These are phyloP conservation scores for Phoma sp. DNA, from an alignment of 2,329 filamentous ascomycete genomes.

Conservation along the genomic window DNA sequence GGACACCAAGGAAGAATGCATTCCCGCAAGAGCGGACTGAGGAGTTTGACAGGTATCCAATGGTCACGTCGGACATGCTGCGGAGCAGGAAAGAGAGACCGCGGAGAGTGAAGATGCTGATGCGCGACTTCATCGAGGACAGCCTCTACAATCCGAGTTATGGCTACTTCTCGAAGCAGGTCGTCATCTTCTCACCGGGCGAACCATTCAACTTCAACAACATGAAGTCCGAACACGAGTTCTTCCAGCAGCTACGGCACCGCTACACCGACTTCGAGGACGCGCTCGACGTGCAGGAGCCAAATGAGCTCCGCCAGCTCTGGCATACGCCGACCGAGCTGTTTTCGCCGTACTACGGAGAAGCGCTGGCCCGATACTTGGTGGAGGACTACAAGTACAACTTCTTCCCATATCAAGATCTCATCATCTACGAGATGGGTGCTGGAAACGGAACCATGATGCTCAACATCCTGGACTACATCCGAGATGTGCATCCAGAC, in stretches of 20 bases:
- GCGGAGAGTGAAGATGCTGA: slow-evolving; percentile 91
- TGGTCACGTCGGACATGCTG: slow-evolving; percentile 83
- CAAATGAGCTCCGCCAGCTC: slow-evolving; percentile 82
- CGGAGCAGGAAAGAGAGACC: slow-evolving; percentile 77
- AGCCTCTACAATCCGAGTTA: slow-evolving; percentile 94
- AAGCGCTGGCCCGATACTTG: slow-evolving; percentile 95
- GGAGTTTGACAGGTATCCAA: slow-evolving; percentile 82
- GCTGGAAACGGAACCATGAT: slow-evolving; percentile 97
- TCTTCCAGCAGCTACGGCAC: slow-evolving; percentile 76
- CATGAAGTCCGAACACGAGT: slow-evolving; percentile 84
- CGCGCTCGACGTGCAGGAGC: slow-evolving; percentile 74
- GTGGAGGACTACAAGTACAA: slow-evolving; percentile 95
- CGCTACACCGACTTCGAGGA: slow-evolving; percentile 94
- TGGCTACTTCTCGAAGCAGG: slow-evolving; percentile 95
- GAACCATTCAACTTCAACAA: slow-evolving; percentile 87
- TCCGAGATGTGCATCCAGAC: slow-evolving; percentile 84
- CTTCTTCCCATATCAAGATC: slow-evolving; percentile 92
- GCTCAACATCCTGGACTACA: slow-evolving; percentile 97
- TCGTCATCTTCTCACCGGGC: slow-evolving; percentile 92
- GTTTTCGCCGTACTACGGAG: slow-evolving; percentile 95
- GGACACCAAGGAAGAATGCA: slow-evolving; percentile 83
- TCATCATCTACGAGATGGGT: slow-evolving; percentile 98
- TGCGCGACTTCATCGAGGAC: slow-evolving; percentile 97
- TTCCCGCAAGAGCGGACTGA: slow-evolving; percentile 78
- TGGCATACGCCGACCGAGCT: slow-evolving; percentile 99